Base-by-base conservation (phyloP, 2,329 filamentous ascomycete species). In the Colletotrichum liaoningense region DNA sequence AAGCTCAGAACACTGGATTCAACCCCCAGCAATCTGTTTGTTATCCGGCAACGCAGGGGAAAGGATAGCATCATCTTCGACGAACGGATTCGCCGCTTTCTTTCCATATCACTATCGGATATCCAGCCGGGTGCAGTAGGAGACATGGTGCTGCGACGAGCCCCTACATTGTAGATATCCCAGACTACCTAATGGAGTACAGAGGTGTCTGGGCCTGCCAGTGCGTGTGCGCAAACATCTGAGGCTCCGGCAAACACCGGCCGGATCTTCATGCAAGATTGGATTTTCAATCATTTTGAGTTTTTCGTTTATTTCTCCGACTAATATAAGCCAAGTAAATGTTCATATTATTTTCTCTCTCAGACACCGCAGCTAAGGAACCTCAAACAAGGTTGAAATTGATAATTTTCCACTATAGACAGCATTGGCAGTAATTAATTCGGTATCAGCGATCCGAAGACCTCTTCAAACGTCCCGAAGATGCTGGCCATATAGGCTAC, bases 251-350 rank as follows among this genome's bases (percentile, higher is more conserved):
- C 42, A 66, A 38, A 16, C 11, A 4, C 19, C 8, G 38, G 55
- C 70, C 70, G 70, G 67, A 73, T 73, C 67, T 38, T 65, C 70
- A 60, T 62, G 60, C 60, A 24, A 35, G 28, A 22, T n/a, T 16
- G 9, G 6, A n/a, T 4, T 6, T 59, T 24, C 46, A 30, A 19
- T 16, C 33, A 42, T 7, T 57, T 19, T 57, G 35, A 26, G 46
- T 65, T 65, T 49, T 46, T 30, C 52, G 35, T 7, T 24, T 24
- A 22, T 30, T 57, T 57, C 35, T 28, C 24, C 35, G 26, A 49
- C n/a, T 8, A 4, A 2, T 12, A 7, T 35, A 22, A 49, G 19
- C 42, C 42, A 22, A 49, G 42, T n/a, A 2, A 1, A 49, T n/a
- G 42, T 11, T 22, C 42, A n/a, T 49, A 49, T 11, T 2, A 8